phyloP scores from a whole-genome alignment of 108 stramenopile genomes.

The Fragilaria crotonensis region DNA sequence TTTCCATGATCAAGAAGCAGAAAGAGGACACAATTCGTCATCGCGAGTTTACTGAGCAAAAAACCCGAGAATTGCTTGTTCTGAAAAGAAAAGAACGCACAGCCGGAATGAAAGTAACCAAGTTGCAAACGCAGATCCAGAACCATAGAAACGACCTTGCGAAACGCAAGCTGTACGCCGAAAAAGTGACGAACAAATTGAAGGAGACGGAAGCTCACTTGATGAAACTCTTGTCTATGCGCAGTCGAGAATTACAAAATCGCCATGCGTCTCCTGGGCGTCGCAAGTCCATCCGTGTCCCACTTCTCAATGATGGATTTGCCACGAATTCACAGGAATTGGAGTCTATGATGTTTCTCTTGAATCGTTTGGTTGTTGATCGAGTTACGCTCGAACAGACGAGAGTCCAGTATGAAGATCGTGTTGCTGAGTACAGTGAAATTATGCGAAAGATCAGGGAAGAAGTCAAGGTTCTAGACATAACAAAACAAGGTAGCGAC shows the following conservation, averaged over 20 bases:
- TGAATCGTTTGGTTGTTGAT: conserved; percentile 59
- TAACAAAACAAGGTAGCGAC: conserved; percentile 5
- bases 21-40: conserved; percentile 56
- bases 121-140: conserved; percentile 61
- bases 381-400: conserved; percentile 35
- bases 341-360: conserved; percentile 52
- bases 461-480: conserved; percentile 46
- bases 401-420: conserved; percentile 44
- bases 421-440: conserved; percentile 56
- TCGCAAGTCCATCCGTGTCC: not conserved
- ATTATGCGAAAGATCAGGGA: conserved; percentile 59
- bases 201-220: conserved; percentile 77
- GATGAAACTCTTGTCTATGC: conserved; percentile 60
- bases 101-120: conserved; percentile 46
- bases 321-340: conserved; percentile 39
- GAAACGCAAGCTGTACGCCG: conserved; percentile 46
- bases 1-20: conserved; percentile 67
- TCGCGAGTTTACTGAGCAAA: conserved; percentile 56
- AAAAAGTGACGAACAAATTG: conserved; percentile 65
- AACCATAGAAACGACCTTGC: conserved; percentile 64
- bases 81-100: conserved; percentile 62
- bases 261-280: not conserved
- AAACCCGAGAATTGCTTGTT: conserved; percentile 65
- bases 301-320: conserved; percentile 9
- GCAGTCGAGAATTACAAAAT: conserved; percentile 37